These are phyloP conservation scores for Kwoniella botswanensis DNA, from an alignment of 768 basidiomycete species.

Conservation along the genomic window DNA sequence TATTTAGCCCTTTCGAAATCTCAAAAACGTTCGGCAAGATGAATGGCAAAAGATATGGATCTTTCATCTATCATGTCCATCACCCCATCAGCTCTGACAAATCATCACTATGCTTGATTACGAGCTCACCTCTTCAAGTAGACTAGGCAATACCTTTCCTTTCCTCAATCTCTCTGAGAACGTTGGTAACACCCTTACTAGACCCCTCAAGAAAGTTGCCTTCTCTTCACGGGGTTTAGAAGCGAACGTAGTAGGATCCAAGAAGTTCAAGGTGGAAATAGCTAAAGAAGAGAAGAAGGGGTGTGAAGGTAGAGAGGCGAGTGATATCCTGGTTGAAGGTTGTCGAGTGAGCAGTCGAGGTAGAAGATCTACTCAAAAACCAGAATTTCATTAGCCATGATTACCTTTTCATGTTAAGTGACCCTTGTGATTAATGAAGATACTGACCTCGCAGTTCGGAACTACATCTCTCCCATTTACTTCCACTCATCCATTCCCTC, in stretches of 20 bases:
- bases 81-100: not conserved
- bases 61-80: slow-evolving; percentile 65
- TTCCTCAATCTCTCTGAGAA: slow-evolving; percentile 86
- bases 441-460: slow-evolving; percentile 51
- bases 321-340: slow-evolving; percentile 73
- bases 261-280: slow-evolving; percentile 92
- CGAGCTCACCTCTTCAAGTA: slow-evolving; percentile 83
- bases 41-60: slow-evolving; percentile 87
- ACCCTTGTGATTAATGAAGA: too few species aligned
- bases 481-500: slow-evolving; percentile 52
- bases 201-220: slow-evolving; percentile 91
- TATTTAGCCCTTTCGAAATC: slow-evolving; percentile 77
- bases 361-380: slow-evolving; percentile 68
- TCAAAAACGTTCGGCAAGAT: slow-evolving; percentile 94
- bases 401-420: too few species aligned
- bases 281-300: slow-evolving; percentile 94
- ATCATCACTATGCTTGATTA: not conserved
- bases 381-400: not conserved
- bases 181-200: slow-evolving; percentile 75
- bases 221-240: slow-evolving; percentile 94
- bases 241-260: slow-evolving; percentile 93
- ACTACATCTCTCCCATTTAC: slow-evolving; percentile 50
- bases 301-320: slow-evolving; percentile 78
- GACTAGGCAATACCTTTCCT: slow-evolving; percentile 86
- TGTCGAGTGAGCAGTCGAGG: slow-evolving; percentile 80